Base-by-base conservation (phyloP, 176 grass and related monocot genomes). In the Oryza meyeriana region DNA sequence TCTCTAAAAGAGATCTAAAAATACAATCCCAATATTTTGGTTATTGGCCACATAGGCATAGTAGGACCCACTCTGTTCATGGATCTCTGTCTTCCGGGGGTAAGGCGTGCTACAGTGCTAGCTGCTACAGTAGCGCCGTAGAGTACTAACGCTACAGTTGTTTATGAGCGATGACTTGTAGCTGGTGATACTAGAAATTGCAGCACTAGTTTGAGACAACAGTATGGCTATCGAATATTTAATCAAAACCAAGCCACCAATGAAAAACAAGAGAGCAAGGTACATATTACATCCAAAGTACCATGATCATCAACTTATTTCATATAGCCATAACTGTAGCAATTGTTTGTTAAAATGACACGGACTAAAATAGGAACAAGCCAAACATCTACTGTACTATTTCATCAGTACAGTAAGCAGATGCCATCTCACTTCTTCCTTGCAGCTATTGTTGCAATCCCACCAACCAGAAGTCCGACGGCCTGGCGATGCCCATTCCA, bases 401-500 rank as follows among this genome's bases (percentile, higher is more conserved):
- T 74, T 67, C 61, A 69, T 30, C 11, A 0, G 25, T n/a, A n/a
- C n/a, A n/a, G n/a, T 47, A 58, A 74, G 74, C 13, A 32, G 30
- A 52, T 10, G 1, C 4, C 12, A 77, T 40, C 36, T 93, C 71
- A 98, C 4, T 95, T 98, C 88, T 88, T 98, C 61, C 90, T 81
- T 22, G 85, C 33, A 64, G 87, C 65, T 64, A 85, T 83, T 64
- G 96, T 89, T 77, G 94, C 90, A 52, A 98, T 93, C 36, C 96
- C 96, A 42, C 90, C 96, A 45, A 92, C 87, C 34, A 98, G 33
- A 74, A 98, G 86, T 39, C 96, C 93, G 25, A 88, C 72, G 9
- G 89, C 88, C 48, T 88, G 5, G 93, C 93, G 16, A 98, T 95
- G 59, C 93, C 96, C 64, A 98, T 89, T 65, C 90, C 96, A 74